phyloP scores from a whole-genome alignment of 2,329 filamentous ascomycete species.

The Coleophoma eucalyptorum region DNA sequence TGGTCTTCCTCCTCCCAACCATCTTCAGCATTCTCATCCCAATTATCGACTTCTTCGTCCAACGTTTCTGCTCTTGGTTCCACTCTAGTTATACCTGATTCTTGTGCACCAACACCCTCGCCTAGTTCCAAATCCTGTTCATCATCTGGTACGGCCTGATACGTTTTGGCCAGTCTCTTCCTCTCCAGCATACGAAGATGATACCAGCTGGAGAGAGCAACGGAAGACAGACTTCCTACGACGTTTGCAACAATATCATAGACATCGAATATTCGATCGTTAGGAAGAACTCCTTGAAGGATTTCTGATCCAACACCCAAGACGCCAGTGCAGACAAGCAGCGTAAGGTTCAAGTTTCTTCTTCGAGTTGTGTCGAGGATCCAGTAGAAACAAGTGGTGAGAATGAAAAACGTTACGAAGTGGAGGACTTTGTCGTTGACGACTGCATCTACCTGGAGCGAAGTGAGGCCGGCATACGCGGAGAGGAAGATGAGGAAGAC shows the following conservation, averaged over 20 bases:
- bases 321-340: constrained; percentile 71
- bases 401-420: constrained; percentile 80
- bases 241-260: constrained; percentile 89
- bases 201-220: constrained; percentile 83
- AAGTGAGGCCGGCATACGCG: constrained; percentile 76
- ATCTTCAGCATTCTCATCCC: constrained; percentile 78
- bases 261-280: constrained; percentile 67
- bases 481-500: constrained; percentile 67
- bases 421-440: constrained; percentile 92
- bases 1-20: constrained; percentile 56
- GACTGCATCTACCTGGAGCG: constrained; percentile 47
- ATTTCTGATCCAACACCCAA: constrained; percentile 74
- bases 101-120: constrained; percentile 50
- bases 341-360: constrained; percentile 77
- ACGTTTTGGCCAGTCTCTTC: constrained; percentile 69
- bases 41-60: constrained; percentile 85
- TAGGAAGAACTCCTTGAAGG: constrained; percentile 70
- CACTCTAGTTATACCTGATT: constrained; percentile 55
- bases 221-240: constrained; percentile 66
- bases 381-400: constrained; percentile 94
- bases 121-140: constrained; percentile 76
- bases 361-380: constrained; percentile 87
- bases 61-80: constrained; percentile 41
- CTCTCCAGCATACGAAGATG: constrained; percentile 94
- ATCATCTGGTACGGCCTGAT: constrained; percentile 63